phyloP scores from a whole-genome alignment of 805 yeast species.

The Cyberlindnera mycetangii region DNA sequence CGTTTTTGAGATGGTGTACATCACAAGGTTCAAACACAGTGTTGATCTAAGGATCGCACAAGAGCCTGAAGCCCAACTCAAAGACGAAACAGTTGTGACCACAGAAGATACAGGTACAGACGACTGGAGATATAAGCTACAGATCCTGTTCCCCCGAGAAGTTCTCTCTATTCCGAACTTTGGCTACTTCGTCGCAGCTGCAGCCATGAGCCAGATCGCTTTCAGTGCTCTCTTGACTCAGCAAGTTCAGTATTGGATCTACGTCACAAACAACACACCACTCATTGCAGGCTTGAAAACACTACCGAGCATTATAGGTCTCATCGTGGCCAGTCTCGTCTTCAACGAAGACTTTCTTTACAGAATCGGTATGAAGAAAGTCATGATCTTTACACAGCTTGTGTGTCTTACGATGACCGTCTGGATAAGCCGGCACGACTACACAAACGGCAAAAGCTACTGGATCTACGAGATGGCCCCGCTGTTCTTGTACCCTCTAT shows the following conservation, averaged over 20 bases:
- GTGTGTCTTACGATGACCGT: slow-evolving; percentile 21
- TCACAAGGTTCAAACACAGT: slow-evolving; percentile 17
- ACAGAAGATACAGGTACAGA: slow-evolving; percentile 1
- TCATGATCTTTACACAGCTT: slow-evolving; percentile 16
- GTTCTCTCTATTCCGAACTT: slow-evolving; percentile 30
- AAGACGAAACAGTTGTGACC: not conserved
- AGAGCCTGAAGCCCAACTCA: slow-evolving; percentile 3
- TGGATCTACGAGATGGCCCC: slow-evolving; percentile 32
- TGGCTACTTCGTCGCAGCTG: slow-evolving; percentile 21
- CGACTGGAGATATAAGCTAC: slow-evolving; percentile 18
- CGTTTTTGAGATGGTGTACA: slow-evolving; percentile 31
- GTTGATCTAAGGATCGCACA: slow-evolving; percentile 6
- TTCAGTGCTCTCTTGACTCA: slow-evolving; percentile 26
- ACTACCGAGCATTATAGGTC: slow-evolving; percentile 34
- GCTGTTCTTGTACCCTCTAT: slow-evolving; percentile 25
- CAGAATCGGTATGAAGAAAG: slow-evolving; percentile 25
- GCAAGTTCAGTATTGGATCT: not conserved
- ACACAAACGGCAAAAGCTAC: slow-evolving; percentile 17
- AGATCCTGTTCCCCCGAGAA: slow-evolving; percentile 29
- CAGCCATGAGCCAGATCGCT: not conserved
- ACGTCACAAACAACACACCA: slow-evolving; percentile 24
- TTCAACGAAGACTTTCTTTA: slow-evolving; percentile 23
- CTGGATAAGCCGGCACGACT: slow-evolving; percentile 26
- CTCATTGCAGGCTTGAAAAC: slow-evolving; percentile 36
- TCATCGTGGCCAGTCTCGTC: slow-evolving; percentile 28